Base-by-base conservation (phyloP, 176 grass and related monocot species). In the Dactylis glomerata region DNA sequence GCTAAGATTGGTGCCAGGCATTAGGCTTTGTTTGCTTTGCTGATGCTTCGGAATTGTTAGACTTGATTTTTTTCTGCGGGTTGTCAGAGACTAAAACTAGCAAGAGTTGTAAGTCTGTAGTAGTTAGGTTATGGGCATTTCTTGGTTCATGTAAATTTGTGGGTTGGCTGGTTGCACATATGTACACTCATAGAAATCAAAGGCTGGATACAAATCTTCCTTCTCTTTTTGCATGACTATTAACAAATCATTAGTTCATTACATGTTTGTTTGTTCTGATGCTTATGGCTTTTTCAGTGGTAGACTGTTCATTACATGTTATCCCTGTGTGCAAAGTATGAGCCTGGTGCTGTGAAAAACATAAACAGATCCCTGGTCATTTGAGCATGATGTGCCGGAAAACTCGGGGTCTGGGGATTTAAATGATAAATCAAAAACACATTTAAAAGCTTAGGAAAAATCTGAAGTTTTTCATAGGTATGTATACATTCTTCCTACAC, bases 1-100 rank as follows among this genome's bases (percentile, higher is more conserved):
- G 82, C 73, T 75, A 95, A 81, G 74, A 83, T 94, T 9, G 58
- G 28, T 2, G 72, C 68, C 72, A 77, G 76, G 69, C 91, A 76
- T 32, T 93, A 90, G 76, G 51, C 27, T 76, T 57, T 73, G 20
- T 73, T 75, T 69, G 55, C 54, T 73, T 75, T 61, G 63, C 36
- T 70, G 69, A 72, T 65, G 75, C 37, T 65, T 66, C 2, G 13
- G 52, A 58, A 55, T 57, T 70, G 74, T 19, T 13, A 73, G 19
- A 50, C 28, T 34, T 62, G 1, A 27, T 27, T 59, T 61, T 26
- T 15, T 62, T 15, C 15, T 30, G 58, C 13, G 27, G 26, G 58
- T 57, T 82, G 78, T 30, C 3, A 68, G 63, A 73, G 47, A 50
- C 28, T 54, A 62, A 8, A 45, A 42, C 4, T 40, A 7, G 47